phyloP scores from a whole-genome alignment of 2,329 filamentous ascomycete species.

The Bipolaris zeicola region DNA sequence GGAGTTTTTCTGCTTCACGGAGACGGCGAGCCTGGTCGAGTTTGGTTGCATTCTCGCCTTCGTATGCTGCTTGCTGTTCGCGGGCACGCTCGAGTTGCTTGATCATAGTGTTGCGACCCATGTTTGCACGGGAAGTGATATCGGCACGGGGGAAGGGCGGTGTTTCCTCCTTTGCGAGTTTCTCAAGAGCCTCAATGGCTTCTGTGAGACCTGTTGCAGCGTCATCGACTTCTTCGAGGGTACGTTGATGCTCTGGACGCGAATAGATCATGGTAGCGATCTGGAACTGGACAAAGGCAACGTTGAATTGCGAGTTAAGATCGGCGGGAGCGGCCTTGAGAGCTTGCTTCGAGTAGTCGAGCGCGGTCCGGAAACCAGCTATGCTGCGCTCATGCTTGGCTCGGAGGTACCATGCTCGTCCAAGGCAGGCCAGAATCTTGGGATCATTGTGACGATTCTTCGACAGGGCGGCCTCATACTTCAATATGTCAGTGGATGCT shows the following conservation, averaged over 20 bases:
- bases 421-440: constrained; percentile 81
- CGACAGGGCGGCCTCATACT: constrained; percentile 83
- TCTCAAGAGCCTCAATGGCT: constrained; percentile 73
- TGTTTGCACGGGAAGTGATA: constrained; percentile 93
- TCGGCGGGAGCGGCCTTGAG: constrained; percentile 80
- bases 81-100: constrained; percentile 88
- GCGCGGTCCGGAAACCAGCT: constrained; percentile 65
- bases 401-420: constrained; percentile 83
- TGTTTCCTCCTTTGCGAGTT: constrained; percentile 64
- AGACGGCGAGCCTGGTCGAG: constrained; percentile 78
- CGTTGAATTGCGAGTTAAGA: constrained; percentile 93
- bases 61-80: constrained; percentile 85
- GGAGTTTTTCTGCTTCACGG: constrained; percentile 78
- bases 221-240: constrained; percentile 77
- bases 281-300: constrained; percentile 96
- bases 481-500: constrained; percentile 16
- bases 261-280: constrained; percentile 80
- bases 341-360: constrained; percentile 71
- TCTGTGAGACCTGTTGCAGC: constrained; percentile 81
- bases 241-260: constrained; percentile 76
- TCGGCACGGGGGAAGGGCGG: constrained; percentile 90
- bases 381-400: constrained; percentile 71
- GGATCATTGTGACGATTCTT: constrained; percentile 81
- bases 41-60: constrained; percentile 89
- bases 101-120: constrained; percentile 93